Base-by-base conservation (phyloP, 1,284 basidiomycete genomes). In the Kwoniella shivajii region DNA sequence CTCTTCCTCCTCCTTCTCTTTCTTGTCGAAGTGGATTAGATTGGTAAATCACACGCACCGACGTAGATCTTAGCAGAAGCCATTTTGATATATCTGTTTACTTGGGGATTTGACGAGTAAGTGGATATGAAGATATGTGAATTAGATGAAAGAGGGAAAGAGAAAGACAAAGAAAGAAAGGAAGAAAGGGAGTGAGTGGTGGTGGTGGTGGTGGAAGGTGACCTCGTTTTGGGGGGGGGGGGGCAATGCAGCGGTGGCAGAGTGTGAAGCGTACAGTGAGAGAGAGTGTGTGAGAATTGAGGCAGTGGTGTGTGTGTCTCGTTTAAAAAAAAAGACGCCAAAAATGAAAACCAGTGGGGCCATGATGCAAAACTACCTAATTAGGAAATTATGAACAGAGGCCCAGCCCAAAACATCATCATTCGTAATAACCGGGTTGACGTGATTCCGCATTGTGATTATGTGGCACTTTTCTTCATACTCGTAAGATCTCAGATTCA, bases 21-120 rank as follows among this genome's bases (percentile, higher is more conserved):
- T 36, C 33, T 20, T 33, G 18, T n/a, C 36, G 30, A 22, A 22
- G 31, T 33, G 24, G 45, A 16, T 6, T n/a, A n/a, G n/a, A n/a
- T 36, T 24, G 29, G n/a, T 13, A 22, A 20, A 18, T 36, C 18
- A 26, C 20, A 64, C 65, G 29, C 48, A 67, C 65, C 65, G 54
- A 67, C 65, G 60, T 67, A 67, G 27, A 67, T 56, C 46, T 67
- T 67, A 16, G 58, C 51, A 24, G 54, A 41, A 36, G 64, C 39
- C 62, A 63, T 64, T 37, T 50, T 61, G 45, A 39, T 31, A 27
- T 39, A 29, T 57, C 22, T 33, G 27, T 46, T 9, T 36, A 26
- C 26, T 53, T 60, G 30, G n/a, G n/a, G n/a, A 29, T 16, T 42
- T 59, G 11, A 26, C 44, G 10, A 29, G 29, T 27, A 20, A 46